These are phyloP conservation scores for Ochromonas danica DNA, from an alignment of 108 stramenopile genomes.

Conservation along the genomic window DNA sequence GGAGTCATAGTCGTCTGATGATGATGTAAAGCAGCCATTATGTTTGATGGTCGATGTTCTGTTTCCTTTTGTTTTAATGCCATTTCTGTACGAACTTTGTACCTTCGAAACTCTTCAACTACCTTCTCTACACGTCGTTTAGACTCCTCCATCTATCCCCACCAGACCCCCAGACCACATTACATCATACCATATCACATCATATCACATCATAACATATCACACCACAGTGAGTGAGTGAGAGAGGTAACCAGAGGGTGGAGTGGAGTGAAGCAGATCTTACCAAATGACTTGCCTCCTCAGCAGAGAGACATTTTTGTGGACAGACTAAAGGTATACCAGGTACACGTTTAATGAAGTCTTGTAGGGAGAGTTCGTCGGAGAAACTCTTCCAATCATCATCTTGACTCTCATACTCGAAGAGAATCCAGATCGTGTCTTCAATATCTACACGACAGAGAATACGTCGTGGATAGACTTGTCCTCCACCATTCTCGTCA, in stretches of 20 bases:
- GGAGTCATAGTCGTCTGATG: not conserved
- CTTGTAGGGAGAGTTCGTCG: not conserved
- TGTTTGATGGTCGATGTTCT: not conserved
- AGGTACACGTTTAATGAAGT: constrained; percentile 23
- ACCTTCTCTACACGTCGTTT: constrained; percentile 24
- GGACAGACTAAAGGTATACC: constrained; percentile 4
- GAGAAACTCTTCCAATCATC: constrained; percentile 33
- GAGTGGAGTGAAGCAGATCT: no score
- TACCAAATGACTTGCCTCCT: constrained; percentile 1
- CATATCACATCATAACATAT: not conserved
- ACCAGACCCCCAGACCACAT: not conserved
- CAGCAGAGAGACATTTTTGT: constrained; percentile 5
- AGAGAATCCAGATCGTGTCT: constrained; percentile 20
- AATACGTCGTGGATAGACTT: constrained; percentile 23
- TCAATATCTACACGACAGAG: constrained; percentile 8
- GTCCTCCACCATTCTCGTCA: not conserved
- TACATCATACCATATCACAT: not conserved
- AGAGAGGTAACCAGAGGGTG: no score
- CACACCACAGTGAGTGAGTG: not conserved
- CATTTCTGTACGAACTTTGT: constrained; percentile 29
- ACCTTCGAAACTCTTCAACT: constrained; percentile 35
- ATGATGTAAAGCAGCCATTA: no score
- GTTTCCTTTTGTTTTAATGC: constrained; percentile 10
- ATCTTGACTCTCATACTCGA: constrained; percentile 9
- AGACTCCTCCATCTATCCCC: not conserved